Conservation (phyloP, 257 asterid genomes). For the Ophiorrhiza pumila region DNA sequence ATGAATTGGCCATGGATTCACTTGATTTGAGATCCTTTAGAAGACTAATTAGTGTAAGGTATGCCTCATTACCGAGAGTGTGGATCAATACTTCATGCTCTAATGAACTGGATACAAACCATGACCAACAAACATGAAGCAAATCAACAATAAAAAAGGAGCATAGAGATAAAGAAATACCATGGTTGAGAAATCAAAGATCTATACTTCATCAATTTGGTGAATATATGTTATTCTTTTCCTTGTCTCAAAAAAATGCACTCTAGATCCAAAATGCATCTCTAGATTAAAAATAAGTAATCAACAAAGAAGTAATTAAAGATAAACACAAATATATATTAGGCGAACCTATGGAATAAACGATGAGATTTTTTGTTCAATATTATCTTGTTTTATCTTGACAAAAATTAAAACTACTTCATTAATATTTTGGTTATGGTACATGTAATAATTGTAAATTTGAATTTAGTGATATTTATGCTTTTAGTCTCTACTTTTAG, state of each 20-base stretch:
- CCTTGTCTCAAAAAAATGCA: neutral
- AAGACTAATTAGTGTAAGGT: conserved; percentile 34
- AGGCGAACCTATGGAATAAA: neutral
- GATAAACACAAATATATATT: neutral
- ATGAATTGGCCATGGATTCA: conserved; percentile 16
- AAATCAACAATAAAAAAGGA: neutral
- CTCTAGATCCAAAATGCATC: too few relatives aligned
- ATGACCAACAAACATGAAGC: conserved; percentile 14
- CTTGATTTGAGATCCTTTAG: conserved; percentile 40
- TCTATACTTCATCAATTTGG: neutral
- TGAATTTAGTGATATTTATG: too few relatives aligned
- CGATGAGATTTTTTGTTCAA: too few relatives aligned
- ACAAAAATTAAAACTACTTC: too few relatives aligned
- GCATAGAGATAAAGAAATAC: neutral
- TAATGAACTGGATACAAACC: conserved; percentile 33
- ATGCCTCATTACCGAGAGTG: conserved; percentile 40
- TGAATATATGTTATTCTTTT: neutral
- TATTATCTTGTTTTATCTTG: too few relatives aligned
- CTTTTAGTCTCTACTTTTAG: too few relatives aligned
- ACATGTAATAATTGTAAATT: too few relatives aligned
- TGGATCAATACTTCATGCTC: too few relatives aligned
- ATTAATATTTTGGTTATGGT: too few relatives aligned
- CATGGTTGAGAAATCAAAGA: neutral
- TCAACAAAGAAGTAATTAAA: neutral
- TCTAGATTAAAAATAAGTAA: neutral